phyloP scores from a whole-genome alignment of 352 stramenopile species.

The Pythium periplocum region DNA sequence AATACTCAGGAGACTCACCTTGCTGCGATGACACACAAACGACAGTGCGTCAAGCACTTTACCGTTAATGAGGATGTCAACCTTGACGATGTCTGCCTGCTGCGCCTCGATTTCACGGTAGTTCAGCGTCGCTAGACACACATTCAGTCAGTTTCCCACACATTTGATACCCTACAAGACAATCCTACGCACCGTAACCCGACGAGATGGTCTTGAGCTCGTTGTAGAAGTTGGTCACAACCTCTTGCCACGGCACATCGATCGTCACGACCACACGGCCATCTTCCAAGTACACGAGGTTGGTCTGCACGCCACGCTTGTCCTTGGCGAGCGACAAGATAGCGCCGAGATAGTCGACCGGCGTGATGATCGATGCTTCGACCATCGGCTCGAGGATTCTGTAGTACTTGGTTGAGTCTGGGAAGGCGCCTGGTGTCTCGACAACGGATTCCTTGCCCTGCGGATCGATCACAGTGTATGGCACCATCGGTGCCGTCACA shows the following conservation, averaged over 20 bases:
- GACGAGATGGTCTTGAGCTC: slow-evolving; percentile 95
- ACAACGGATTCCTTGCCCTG: slow-evolving; percentile 36
- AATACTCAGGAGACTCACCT: slow-evolving; percentile 24
- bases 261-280: slow-evolving; percentile 92
- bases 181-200: slow-evolving; percentile 84
- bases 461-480: slow-evolving; percentile 89
- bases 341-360: slow-evolving; percentile 91
- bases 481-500: slow-evolving; percentile 97
- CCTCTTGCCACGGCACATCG: slow-evolving; percentile 96
- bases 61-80: slow-evolving; percentile 93
- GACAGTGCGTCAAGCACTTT: slow-evolving; percentile 95
- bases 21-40: slow-evolving; percentile 94
- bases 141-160: not conserved
- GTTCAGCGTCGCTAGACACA: slow-evolving; percentile 82
- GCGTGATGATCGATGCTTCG: slow-evolving; percentile 95
- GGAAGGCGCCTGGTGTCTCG: slow-evolving; percentile 75
- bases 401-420: slow-evolving; percentile 83
- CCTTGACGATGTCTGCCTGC: slow-evolving; percentile 93
- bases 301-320: slow-evolving; percentile 86
- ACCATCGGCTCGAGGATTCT: slow-evolving; percentile 95
- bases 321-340: slow-evolving; percentile 95
- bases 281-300: slow-evolving; percentile 94
- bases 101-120: slow-evolving; percentile 90
- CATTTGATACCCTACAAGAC: not conserved
- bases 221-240: slow-evolving; percentile 99